phyloP scores from a whole-genome alignment of 805 yeast genomes.

The Zygosaccharomyces pseudorouxii region DNA sequence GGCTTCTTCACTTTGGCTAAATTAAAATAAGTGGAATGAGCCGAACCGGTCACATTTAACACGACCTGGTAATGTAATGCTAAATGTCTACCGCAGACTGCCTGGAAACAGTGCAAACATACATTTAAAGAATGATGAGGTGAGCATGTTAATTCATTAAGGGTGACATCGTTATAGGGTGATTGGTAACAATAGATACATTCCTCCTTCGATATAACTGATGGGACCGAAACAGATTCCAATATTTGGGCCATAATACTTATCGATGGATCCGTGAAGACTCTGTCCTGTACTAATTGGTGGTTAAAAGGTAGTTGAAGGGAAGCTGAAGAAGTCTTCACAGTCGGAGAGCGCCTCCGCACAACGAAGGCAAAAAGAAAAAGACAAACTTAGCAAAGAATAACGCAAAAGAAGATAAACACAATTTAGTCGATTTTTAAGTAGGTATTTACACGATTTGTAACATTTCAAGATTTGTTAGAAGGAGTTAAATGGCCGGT shows the following conservation, averaged over 20 bases:
- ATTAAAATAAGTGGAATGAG: constrained; percentile 57
- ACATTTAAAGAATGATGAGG: constrained; percentile 48
- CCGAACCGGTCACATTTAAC: constrained; percentile 31
- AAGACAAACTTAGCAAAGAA: not conserved
- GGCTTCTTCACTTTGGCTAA: constrained; percentile 50
- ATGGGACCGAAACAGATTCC: constrained; percentile 21
- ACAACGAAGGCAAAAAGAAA: not conserved
- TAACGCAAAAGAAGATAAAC: not conserved
- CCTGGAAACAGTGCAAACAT: constrained; percentile 68
- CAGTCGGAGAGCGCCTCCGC: not conserved
- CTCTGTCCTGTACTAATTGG: not conserved
- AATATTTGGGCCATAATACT: constrained; percentile 7
- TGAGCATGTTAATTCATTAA: constrained; percentile 20
- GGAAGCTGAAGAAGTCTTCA: not conserved
- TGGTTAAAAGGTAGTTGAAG: not conserved
- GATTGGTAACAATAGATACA: constrained; percentile 84
- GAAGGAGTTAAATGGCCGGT: not conserved
- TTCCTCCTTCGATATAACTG: constrained; percentile 74
- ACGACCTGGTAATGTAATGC: constrained; percentile 45
- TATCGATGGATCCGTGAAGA: not conserved
- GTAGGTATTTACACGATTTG: not conserved
- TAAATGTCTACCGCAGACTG: constrained; percentile 63
- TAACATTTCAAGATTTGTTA: not conserved
- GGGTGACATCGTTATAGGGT: constrained; percentile 38
- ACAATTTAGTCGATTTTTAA: not conserved